These are phyloP conservation scores for Pseudotulostoma volvatum DNA, from an alignment of 495 filamentous ascomycete species.

Conservation along the genomic window DNA sequence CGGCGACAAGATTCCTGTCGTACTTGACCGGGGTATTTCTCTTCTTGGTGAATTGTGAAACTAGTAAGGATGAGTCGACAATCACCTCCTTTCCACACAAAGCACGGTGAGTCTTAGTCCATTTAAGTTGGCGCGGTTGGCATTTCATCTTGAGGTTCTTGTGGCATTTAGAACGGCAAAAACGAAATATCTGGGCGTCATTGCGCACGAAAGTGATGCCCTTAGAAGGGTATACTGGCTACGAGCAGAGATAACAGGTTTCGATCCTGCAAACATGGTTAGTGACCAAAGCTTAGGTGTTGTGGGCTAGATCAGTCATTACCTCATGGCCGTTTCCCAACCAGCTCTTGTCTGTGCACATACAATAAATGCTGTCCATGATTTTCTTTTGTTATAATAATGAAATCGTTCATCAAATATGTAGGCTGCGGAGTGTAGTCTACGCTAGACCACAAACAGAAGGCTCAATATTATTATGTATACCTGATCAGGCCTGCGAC, in stretches of 20 bases:
- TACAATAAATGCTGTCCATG: constrained; percentile 50
- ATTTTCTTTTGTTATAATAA: constrained; percentile 74
- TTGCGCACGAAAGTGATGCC: too few relatives aligned
- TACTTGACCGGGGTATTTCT: constrained; percentile 91
- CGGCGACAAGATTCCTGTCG: too few relatives aligned
- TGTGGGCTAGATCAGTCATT: neutral
- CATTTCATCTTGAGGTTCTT: constrained; percentile 99
- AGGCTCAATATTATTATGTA: neutral
- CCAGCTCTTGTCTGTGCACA: constrained; percentile 9
- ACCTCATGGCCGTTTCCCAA: constrained; percentile 4
- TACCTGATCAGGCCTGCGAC: too few relatives aligned
- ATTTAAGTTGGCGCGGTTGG: constrained; percentile 65
- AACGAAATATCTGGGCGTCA: too few relatives aligned
- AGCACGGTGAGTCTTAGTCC: too few relatives aligned
- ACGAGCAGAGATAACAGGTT: too few relatives aligned
- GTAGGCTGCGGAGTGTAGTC: constrained; percentile 17
- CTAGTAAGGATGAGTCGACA: too few relatives aligned
- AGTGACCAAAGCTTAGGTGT: neutral
- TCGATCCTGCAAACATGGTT: too few relatives aligned
- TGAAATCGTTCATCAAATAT: constrained; percentile 80
- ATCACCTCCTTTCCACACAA: too few relatives aligned
- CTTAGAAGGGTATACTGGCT: too few relatives aligned
- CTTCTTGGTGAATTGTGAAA: constrained; percentile 77
- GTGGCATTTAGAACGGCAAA: constrained; percentile 94
- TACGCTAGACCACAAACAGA: neutral